Evolutionary conservation across 1,284 basidiomycete genomes (phyloP).

Genomic region (Sanghuangporus sanghuang): DNA sequence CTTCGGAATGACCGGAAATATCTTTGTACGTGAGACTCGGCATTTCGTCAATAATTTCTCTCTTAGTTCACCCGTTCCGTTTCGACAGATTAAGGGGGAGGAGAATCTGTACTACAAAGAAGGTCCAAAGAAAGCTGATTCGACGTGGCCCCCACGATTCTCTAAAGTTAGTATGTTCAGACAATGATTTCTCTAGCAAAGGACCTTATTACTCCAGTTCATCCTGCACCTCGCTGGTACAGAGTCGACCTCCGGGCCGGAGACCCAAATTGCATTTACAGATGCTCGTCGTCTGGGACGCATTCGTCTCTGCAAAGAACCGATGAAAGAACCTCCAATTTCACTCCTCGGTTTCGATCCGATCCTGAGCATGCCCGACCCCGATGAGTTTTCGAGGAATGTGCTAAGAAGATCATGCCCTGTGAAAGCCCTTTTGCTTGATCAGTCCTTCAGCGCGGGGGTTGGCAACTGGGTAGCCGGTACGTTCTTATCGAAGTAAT

Average conservation of each 20-base stretch:
- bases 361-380: slow-evolving; percentile 63
- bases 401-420: slow-evolving; percentile 62
- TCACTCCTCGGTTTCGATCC: slow-evolving; percentile 76
- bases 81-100: slow-evolving; percentile 54
- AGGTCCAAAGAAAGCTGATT: slow-evolving; percentile 41
- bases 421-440: slow-evolving; percentile 74
- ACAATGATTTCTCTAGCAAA: not conserved
- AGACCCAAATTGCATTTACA: slow-evolving; percentile 54
- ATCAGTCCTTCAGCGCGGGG: slow-evolving; percentile 79
- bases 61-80: not conserved
- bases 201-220: slow-evolving; percentile 39
- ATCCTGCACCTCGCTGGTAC: slow-evolving; percentile 45
- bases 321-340: slow-evolving; percentile 62
- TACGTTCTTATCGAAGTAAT: slow-evolving; percentile 22
- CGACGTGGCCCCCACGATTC: slow-evolving; percentile 75
- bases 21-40: slow-evolving; percentile 45
- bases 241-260: slow-evolving; percentile 18
- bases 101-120: slow-evolving; percentile 61
- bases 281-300: slow-evolving; percentile 72
- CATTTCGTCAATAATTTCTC: not conserved
- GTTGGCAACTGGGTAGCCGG: slow-evolving; percentile 86
- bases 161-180: slow-evolving; percentile 48
- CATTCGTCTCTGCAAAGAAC: slow-evolving; percentile 57
- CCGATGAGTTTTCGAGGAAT: slow-evolving; percentile 48
- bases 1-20: slow-evolving; percentile 82